Evolutionary conservation across 306 rosid genomes (phyloP), one percentile per base, ranked within the genome.

Genomic region (Medicago ruthenica): DNA sequence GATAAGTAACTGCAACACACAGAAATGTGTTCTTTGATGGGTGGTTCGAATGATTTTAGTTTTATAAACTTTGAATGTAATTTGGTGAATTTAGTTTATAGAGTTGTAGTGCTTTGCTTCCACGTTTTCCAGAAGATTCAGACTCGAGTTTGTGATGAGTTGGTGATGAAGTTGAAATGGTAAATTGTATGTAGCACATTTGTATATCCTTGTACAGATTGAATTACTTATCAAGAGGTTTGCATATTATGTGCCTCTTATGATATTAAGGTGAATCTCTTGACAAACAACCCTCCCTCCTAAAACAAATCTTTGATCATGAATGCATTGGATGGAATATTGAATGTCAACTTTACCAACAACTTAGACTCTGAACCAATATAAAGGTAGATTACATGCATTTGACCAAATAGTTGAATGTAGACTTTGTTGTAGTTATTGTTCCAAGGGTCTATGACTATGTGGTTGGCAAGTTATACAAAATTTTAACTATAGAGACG

Each of bases 141-240:
- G 78, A 86, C 86, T 50, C 14, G 87, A 70, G 81, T 88, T 74
- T 88, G 65, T 80, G 71, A 82, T 79, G 44, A 86, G 88, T 83
- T 82, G n/a, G n/a, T 81, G 83, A 87, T 83, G 89, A 88, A 91
- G 94, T 80, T 87, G 84, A 80, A 82, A 75, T 80, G 77, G 80
- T 85, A 75, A 84, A 83, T 85, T 91, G 89, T 85, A 85, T 86
- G 45, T 82, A 87, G 57, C 82, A 70, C 85, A 86, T 88, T 81
- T 91, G 97, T 91, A 93, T 74, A 93, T 85, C 87, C 74, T 48
- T 90, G 97, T 93, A 91, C 77, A 94, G 94, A 88, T 85, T 64
- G 71, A 76, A 84, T 81, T 75, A 40, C 73, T 70, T 75, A 40
- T 69, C 44, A 81, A 74, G 83, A 79, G 82, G 69, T 82, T 76